Conservation (phyloP, 2,329 filamentous ascomycete species). For the Arthrinium puccinioides region DNA sequence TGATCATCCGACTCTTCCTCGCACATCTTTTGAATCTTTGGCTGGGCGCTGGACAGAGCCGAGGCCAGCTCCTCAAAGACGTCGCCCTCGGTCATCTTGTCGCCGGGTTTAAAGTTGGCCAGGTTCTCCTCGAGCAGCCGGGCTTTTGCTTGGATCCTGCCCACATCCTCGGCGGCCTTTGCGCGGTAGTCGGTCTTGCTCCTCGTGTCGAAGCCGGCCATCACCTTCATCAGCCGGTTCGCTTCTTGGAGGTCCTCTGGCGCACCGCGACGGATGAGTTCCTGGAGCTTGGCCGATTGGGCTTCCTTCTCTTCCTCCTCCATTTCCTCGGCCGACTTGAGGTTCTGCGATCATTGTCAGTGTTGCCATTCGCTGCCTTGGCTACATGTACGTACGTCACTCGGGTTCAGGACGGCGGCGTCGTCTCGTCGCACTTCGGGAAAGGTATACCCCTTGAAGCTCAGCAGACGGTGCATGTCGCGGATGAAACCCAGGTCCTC, state of each 20-base stretch:
- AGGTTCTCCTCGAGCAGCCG: constrained; percentile 87
- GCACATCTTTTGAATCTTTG: constrained; percentile 99
- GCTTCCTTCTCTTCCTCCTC: constrained; percentile 92
- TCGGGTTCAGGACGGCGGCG: constrained; percentile 92
- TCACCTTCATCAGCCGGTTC: constrained; percentile 96
- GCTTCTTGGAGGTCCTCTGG: constrained; percentile 94
- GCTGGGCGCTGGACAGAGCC: constrained; percentile 85
- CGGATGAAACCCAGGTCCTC: constrained; percentile 93
- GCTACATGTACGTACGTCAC: constrained; percentile 72
- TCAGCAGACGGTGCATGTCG: constrained; percentile 93
- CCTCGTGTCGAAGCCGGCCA: constrained; percentile 94
- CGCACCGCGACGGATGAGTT: constrained; percentile 84
- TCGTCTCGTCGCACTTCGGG: constrained; percentile 89
- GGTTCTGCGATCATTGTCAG: constrained; percentile 71
- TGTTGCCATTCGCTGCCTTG: too few relatives aligned
- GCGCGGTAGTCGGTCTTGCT: constrained; percentile 97
- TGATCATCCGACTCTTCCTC: constrained; percentile 97
- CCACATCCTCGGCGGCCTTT: constrained; percentile 92
- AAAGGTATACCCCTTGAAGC: constrained; percentile 96
- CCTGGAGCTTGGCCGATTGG: constrained; percentile 96
- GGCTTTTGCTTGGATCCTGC: constrained; percentile 93
- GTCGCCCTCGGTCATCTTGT: constrained; percentile 63
- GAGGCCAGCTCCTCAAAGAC: constrained; percentile 80
- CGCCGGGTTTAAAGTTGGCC: constrained; percentile 73
- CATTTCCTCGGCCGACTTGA: constrained; percentile 97